Conservation (phyloP, 352 stramenopile genomes). For the Globisporangium parvum region DNA sequence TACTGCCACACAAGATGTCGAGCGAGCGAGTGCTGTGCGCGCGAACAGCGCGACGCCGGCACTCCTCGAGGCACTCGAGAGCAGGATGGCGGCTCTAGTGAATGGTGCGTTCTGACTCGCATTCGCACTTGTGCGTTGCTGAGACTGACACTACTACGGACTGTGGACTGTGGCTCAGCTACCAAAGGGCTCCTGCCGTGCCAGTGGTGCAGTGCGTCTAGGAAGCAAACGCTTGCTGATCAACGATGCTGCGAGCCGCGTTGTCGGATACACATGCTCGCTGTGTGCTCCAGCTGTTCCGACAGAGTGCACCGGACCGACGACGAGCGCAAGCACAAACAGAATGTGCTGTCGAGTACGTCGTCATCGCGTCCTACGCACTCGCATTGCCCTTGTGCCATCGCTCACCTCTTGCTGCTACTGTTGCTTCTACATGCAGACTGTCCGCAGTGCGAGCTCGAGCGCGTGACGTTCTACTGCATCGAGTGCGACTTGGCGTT, state of each 20-base stretch:
- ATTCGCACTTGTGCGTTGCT: no score
- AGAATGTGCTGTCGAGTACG: conserved; percentile 24
- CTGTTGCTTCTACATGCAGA: conserved; percentile 17
- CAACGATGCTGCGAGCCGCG: conserved; percentile 8
- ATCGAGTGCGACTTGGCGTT: conserved; percentile 60
- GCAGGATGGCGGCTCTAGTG: no score
- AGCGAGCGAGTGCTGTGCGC: no score
- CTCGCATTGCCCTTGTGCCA: not conserved
- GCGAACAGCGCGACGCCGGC: no score
- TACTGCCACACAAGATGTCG: no score
- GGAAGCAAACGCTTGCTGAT: conserved; percentile 5
- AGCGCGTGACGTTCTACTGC: conserved; percentile 42
- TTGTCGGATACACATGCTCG: conserved; percentile 8
- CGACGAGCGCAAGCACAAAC: conserved; percentile 15
- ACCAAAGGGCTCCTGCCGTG: no score
- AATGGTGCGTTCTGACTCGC: no score
- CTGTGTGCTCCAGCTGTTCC: conserved; percentile 13
- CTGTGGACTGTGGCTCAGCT: no score
- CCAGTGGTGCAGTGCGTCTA: no score
- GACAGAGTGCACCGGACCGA: conserved; percentile 6
- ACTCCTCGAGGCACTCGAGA: no score
- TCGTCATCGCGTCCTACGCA: conserved; percentile 11
- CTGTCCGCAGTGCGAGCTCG: conserved; percentile 58
- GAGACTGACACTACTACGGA: no score
- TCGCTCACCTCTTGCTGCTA: not conserved